A percentile compares a stretch with the other conserved stretches of the same genome.
These are phyloP conservation scores for Candida koratica DNA, from an alignment of 805 yeast genomes.

Conservation along the genomic window DNA sequence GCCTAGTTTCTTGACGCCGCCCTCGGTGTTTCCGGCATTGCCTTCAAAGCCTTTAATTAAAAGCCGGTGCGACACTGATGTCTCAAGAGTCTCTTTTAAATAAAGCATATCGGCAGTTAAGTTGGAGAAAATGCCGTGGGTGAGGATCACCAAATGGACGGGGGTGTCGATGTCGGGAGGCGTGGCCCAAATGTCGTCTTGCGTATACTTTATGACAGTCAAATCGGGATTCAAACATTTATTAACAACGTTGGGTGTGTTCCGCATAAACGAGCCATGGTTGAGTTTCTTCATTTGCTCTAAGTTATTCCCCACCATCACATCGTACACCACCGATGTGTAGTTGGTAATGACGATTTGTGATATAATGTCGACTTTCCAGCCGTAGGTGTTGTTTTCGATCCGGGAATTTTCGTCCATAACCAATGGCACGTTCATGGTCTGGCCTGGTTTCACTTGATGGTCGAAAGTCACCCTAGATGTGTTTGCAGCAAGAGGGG, in stretches of 20 bases:
- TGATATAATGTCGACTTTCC: slow-evolving; percentile 40
- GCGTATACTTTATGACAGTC: slow-evolving; percentile 22
- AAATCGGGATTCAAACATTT: slow-evolving; percentile 22
- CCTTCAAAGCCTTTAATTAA: slow-evolving; percentile 36
- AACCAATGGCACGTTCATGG: slow-evolving; percentile 52
- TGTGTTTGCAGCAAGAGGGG: slow-evolving; percentile 21
- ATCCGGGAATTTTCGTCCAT: slow-evolving; percentile 43
- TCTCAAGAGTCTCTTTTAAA: slow-evolving; percentile 31
- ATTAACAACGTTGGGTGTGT: slow-evolving; percentile 10
- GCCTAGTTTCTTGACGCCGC: slow-evolving; percentile 38
- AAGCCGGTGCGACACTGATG: slow-evolving; percentile 27
- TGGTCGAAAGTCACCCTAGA: slow-evolving; percentile 36
- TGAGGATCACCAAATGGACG: slow-evolving; percentile 37
- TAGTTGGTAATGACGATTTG: slow-evolving; percentile 37
- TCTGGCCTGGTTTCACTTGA: slow-evolving; percentile 64
- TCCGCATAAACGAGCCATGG: slow-evolving; percentile 18
- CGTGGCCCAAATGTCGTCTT: slow-evolving; percentile 34
- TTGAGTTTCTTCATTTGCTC: slow-evolving; percentile 30
- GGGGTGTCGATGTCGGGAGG: slow-evolving; percentile 25
- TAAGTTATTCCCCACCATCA: slow-evolving; percentile 37
- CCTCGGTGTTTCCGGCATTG: slow-evolving; percentile 42
- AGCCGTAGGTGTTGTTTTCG: slow-evolving; percentile 19
- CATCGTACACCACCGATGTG: slow-evolving; percentile 29
- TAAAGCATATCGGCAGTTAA: slow-evolving; percentile 44
- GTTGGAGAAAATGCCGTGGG: slow-evolving; percentile 44